phyloP scores from a whole-genome alignment of 2,329 filamentous ascomycete species.

The Dactylonectria macrodidyma region DNA sequence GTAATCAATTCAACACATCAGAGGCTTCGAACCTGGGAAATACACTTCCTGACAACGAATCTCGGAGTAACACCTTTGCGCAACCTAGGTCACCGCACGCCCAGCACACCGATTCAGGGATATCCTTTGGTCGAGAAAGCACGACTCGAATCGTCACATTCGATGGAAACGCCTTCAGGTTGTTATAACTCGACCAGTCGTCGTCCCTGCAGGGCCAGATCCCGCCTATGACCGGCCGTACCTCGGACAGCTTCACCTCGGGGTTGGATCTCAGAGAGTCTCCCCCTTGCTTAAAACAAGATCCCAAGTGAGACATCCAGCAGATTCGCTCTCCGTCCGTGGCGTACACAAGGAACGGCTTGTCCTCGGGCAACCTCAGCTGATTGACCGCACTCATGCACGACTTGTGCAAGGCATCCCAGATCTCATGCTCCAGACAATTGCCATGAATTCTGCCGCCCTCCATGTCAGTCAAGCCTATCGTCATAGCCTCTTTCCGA shows the following conservation, averaged over 20 bases:
- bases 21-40: too few species aligned
- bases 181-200: too few species aligned
- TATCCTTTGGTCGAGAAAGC: too few species aligned
- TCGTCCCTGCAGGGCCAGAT: too few species aligned
- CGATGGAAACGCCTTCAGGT: too few species aligned
- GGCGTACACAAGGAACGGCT: background rate
- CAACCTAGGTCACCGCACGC: too few species aligned
- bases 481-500: background rate
- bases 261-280: background rate
- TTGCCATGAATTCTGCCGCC: background rate
- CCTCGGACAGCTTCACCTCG: background rate
- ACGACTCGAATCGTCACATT: too few species aligned
- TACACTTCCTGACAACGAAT: too few species aligned
- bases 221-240: too few species aligned
- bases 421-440: background rate
- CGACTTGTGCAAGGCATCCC: background rate
- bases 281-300: background rate
- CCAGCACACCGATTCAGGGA: too few species aligned
- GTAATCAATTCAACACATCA: too few species aligned
- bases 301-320: background rate
- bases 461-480: background rate
- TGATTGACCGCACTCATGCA: background rate
- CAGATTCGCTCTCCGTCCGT: background rate
- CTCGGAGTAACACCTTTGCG: too few species aligned
- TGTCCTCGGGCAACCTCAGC: background rate